Conservation (phyloP, 2,329 filamentous ascomycete genomes). For the Pseudocercospora cruenta region DNA sequence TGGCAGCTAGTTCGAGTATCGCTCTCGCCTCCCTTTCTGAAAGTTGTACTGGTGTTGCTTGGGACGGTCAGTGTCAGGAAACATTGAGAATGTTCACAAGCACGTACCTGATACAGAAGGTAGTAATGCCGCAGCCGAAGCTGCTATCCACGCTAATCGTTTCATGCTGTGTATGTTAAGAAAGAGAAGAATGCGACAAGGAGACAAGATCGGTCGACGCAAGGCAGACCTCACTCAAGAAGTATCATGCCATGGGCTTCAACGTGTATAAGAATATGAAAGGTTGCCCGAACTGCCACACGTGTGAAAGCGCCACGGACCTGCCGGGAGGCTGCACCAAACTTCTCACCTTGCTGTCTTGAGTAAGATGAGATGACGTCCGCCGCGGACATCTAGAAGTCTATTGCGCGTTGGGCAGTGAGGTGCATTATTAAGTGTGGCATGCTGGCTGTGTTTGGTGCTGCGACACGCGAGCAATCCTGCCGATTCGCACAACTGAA, state of each 20-base stretch:
- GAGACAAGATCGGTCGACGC: not conserved
- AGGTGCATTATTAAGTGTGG: not conserved
- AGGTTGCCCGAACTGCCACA: not conserved
- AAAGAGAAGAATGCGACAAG: not conserved
- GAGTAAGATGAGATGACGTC: slow-evolving; percentile 9
- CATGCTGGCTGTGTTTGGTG: not conserved
- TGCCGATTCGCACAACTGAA: not conserved
- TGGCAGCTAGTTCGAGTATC: slow-evolving; percentile 9
- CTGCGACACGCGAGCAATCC: not conserved
- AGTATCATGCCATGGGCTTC: not conserved
- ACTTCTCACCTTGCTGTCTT: slow-evolving; percentile 1
- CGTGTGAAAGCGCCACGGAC: slow-evolving; percentile 4
- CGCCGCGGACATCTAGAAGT: not conserved
- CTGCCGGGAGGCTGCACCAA: not conserved
- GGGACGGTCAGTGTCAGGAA: not conserved
- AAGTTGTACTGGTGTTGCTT: slow-evolving; percentile 10
- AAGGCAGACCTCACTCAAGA: not conserved
- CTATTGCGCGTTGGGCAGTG: not conserved
- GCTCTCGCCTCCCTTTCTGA: slow-evolving; percentile 6
- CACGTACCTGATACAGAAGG: not conserved
- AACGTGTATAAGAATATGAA: not conserved
- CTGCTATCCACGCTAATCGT: slow-evolving; percentile 3
- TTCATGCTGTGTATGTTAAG: not conserved
- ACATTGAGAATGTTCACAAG: not conserved
- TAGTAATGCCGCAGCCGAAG: slow-evolving; percentile 7